Evolutionary conservation across 257 asterid species (phyloP).

Genomic region (Salvia splendens): DNA sequence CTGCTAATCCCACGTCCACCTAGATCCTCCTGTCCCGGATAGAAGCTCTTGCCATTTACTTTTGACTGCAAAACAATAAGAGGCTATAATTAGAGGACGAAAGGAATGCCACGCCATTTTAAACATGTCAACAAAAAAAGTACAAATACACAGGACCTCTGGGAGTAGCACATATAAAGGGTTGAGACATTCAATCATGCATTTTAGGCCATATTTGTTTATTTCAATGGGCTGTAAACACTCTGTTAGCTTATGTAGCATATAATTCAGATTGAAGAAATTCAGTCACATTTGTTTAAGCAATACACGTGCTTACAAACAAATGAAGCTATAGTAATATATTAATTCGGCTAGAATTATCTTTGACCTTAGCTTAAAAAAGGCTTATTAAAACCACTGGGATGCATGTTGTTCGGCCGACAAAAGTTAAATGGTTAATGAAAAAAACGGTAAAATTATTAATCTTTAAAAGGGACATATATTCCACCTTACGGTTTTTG

Average conservation of each 20-base stretch:
- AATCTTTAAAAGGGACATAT: neutral
- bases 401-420: neutral
- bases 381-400: neutral
- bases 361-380: neutral
- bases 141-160: neutral
- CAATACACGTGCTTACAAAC: neutral
- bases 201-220: constrained; percentile 14
- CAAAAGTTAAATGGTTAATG: constrained; percentile 1
- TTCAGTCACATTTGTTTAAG: neutral
- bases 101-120: constrained; percentile 15
- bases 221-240: neutral
- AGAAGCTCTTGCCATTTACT: constrained; percentile 45
- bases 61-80: constrained; percentile 57
- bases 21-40: constrained; percentile 46
- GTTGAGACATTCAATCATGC: constrained; percentile 10
- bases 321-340: neutral
- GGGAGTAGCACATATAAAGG: neutral
- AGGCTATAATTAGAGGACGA: constrained; percentile 1
- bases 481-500: constrained; percentile 5
- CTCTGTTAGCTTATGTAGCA: neutral
- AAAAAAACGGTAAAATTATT: neutral
- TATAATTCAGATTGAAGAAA: constrained; percentile 9
- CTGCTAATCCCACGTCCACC: constrained; percentile 42
- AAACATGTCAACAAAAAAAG: constrained; percentile 3
- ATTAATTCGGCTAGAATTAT: neutral